These are phyloP conservation scores for Cladophialophora bantiana DNA, from an alignment of 2,329 filamentous ascomycete genomes.

Conservation along the genomic window DNA sequence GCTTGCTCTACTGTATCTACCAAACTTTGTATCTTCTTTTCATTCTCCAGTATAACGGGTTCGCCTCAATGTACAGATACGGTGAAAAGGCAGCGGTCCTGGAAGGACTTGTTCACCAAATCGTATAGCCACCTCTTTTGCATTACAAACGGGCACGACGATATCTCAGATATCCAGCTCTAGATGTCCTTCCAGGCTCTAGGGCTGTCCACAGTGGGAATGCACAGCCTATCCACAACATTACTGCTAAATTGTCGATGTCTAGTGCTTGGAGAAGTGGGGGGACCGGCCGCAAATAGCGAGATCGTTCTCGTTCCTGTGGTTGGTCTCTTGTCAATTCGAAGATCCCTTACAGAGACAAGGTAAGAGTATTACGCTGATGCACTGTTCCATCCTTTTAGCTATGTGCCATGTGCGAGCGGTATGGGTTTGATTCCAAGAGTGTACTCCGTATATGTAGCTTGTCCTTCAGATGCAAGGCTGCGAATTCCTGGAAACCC, in stretches of 20 bases:
- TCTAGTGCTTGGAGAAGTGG: neutral
- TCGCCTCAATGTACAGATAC: too few species aligned
- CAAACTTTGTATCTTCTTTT: too few species aligned
- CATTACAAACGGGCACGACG: too few species aligned
- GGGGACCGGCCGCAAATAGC: neutral
- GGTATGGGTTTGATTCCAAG: neutral
- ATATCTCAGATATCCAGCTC: too few species aligned
- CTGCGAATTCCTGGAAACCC: constrained; percentile 11
- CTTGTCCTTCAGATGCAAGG: constrained; percentile 3
- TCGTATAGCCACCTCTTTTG: too few species aligned
- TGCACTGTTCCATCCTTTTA: neutral
- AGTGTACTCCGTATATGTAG: neutral
- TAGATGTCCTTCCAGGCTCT: too few species aligned
- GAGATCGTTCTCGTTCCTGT: neutral
- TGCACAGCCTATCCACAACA: too few species aligned
- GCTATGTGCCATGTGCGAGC: neutral
- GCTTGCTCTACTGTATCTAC: too few species aligned
- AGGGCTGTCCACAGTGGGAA: too few species aligned
- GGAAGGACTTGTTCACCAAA: too few species aligned
- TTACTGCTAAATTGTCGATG: neutral
- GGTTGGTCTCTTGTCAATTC: neutral
- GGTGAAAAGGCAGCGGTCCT: too few species aligned
- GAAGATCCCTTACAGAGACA: neutral
- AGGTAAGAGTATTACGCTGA: neutral
- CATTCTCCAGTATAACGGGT: too few species aligned